Evolutionary conservation across 768 basidiomycete species (phyloP).

Genomic region (Mycena alexandri): DNA sequence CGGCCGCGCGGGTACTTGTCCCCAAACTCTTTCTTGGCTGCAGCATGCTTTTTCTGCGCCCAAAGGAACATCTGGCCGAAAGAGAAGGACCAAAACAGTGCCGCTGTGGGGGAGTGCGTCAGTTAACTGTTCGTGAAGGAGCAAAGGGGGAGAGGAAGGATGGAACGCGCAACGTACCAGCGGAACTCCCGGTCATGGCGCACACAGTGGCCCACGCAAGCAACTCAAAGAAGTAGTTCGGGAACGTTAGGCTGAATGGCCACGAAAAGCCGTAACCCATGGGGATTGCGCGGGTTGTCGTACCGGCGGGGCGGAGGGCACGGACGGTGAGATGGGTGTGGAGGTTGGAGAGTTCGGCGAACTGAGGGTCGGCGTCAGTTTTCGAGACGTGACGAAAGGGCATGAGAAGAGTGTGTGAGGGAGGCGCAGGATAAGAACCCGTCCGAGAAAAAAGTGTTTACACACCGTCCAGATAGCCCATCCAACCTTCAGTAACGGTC

Average conservation of each 20-base stretch:
- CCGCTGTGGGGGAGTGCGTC: slow-evolving; percentile 55
- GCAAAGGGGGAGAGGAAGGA: slow-evolving; percentile 6
- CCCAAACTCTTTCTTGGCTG: slow-evolving; percentile 95
- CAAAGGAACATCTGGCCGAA: slow-evolving; percentile 82
- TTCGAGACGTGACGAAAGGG: slow-evolving; percentile 9
- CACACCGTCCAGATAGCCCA: slow-evolving; percentile 82
- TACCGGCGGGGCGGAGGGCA: slow-evolving; percentile 84
- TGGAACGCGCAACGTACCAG: slow-evolving; percentile 59
- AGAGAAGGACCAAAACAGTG: slow-evolving; percentile 73
- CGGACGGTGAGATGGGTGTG: slow-evolving; percentile 86
- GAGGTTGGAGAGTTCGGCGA: slow-evolving; percentile 88
- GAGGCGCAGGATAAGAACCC: not conserved
- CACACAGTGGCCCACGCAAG: slow-evolving; percentile 80
- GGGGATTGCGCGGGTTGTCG: slow-evolving; percentile 86
- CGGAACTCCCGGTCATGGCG: slow-evolving; percentile 82
- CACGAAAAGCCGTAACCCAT: slow-evolving; percentile 91
- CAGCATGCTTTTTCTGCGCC: slow-evolving; percentile 91
- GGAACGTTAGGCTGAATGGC: slow-evolving; percentile 71
- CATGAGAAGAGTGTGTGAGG: not conserved
- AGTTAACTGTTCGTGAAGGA: slow-evolving; percentile 12
- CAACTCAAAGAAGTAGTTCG: slow-evolving; percentile 95
- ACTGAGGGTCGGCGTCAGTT: slow-evolving; percentile 60
- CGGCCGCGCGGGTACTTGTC: slow-evolving; percentile 81
- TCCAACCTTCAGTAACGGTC: slow-evolving; percentile 75
- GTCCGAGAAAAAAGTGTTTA: slow-evolving; percentile 31